phyloP scores from a whole-genome alignment of 1,284 basidiomycete genomes.

The Coniophora puteana region DNA sequence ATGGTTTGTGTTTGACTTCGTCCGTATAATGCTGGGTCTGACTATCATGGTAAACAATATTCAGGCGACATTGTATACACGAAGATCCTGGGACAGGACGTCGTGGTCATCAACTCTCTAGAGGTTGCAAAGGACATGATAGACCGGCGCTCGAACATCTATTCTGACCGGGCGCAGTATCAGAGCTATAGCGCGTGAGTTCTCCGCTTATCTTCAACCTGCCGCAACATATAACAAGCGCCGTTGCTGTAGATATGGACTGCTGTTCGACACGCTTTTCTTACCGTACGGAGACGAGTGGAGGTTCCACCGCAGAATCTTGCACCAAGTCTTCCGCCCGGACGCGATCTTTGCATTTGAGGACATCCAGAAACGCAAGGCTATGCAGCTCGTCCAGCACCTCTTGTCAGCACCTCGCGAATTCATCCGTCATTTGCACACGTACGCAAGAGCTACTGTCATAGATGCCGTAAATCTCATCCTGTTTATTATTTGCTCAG shows the following conservation, averaged over 20 bases:
- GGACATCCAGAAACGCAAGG: background rate
- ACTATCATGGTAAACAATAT: no score
- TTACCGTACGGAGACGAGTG: background rate
- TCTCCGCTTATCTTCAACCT: no score
- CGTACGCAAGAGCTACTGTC: no score
- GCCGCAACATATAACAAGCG: no score
- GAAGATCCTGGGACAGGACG: background rate
- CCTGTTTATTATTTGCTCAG: no score
- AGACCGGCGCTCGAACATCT: conserved; percentile 5
- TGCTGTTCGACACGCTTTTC: background rate
- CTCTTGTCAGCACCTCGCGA: no score
- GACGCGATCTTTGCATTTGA: background rate
- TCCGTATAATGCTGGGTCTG: conserved; percentile 1
- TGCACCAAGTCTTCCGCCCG: background rate
- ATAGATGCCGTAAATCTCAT: no score
- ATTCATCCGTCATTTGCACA: no score
- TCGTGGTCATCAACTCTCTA: conserved; percentile 4
- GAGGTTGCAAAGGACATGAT: conserved; percentile 6
- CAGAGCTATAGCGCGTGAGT: no score
- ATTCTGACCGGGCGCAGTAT: conserved; percentile 10
- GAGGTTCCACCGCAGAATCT: background rate
- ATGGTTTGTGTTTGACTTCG: conserved; percentile 18
- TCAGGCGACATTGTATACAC: background rate
- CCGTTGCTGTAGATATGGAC: conserved; percentile 1
- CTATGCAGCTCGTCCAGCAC: background rate